Base-by-base conservation (phyloP, 78 protist genomes). In the Planoprotostelium fungivorum region DNA sequence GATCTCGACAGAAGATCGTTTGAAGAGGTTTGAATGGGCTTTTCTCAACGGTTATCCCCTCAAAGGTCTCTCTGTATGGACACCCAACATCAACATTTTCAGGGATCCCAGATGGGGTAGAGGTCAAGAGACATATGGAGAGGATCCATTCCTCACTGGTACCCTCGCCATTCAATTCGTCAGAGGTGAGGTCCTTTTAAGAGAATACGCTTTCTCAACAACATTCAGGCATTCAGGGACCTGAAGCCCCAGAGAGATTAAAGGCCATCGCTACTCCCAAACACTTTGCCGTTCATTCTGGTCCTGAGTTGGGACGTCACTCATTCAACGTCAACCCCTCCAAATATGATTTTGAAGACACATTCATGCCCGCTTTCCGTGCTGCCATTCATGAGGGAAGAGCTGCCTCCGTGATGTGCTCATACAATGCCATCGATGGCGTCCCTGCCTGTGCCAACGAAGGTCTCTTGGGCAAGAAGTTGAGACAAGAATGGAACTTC, bases 101-200 rank as follows among this genome's bases (percentile, higher is more conserved):
- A 5, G 87, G 5, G 87, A 85, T 16, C 87, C 87, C 1, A 86
- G 96, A 9, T 94, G 96, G 96, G 96, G 96, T 0, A 86, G 96
- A 23, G 91, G 91, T 29, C 86, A 85, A 31, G 96, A 94, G 88
- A 51, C 91, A 31, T 89, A 90, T 37, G 89, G n/a, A n/a, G n/a
- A n/a, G n/a, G n/a, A n/a, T n/a, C n/a, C n/a, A n/a, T n/a, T n/a
- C n/a, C n/a, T n/a, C n/a, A n/a, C n/a, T n/a, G n/a, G n/a, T n/a
- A n/a, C n/a, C n/a, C n/a, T n/a, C n/a, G n/a, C n/a, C n/a, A n/a
- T n/a, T n/a, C n/a, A n/a, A n/a, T n/a, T n/a, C n/a, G n/a, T n/a
- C n/a, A n/a, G n/a, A n/a, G n/a, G n/a, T n/a, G n/a, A n/a, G n/a
- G n/a, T n/a, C n/a, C n/a, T n/a, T n/a, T n/a, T n/a, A n/a, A n/a